Base-by-base conservation (phyloP, 441 rosid species). In the Viola pubescens region DNA sequence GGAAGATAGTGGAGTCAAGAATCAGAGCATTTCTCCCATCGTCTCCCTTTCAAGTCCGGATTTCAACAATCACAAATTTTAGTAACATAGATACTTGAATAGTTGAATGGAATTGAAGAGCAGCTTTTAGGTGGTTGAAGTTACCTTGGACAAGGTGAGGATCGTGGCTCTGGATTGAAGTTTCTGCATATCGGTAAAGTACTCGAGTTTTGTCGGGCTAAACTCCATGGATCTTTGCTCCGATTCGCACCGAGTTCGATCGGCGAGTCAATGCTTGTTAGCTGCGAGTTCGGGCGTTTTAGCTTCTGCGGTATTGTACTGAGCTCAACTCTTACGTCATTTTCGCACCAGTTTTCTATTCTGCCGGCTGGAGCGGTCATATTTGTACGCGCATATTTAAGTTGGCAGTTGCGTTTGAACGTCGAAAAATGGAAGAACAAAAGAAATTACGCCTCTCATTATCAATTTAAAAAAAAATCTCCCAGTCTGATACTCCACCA, bases 1-100 rank as follows among this genome's bases (percentile, higher is more conserved):
- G 85, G 74, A 90, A 90, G 58, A 87, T 75, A 1, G 97, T 85
- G 6, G 94, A 82, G 13, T 81, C 85, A 68, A 90, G 52, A 39
- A 85, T 72, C 50, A 90, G 56, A 8, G 83, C 83, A 13, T 40
- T 54, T 61, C 80, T 77, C 2, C 85, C 88, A 75, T 85, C 95
- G 45, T 85, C 77, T 10, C 72, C 86, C 92, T 85, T 46, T 37
- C 19, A 49, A 10, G n/a, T 44, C 11, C 37, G 11, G 69, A 26
- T 14, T 14, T 37, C 16, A 48, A 53, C 40, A 11, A 38, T 10
- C 48, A 47, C 26, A 41, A 8, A 50, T 11, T 7, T n/a, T 0
- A 37, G 9, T 7, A 7, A 34, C 41, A 14, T 8, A 11, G 56
- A 40, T 26, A 26, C 34, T 26, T 19, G 37, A 19, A 26, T 6